phyloP scores from a whole-genome alignment of 352 stramenopile species.

The Pythium monospermum region DNA sequence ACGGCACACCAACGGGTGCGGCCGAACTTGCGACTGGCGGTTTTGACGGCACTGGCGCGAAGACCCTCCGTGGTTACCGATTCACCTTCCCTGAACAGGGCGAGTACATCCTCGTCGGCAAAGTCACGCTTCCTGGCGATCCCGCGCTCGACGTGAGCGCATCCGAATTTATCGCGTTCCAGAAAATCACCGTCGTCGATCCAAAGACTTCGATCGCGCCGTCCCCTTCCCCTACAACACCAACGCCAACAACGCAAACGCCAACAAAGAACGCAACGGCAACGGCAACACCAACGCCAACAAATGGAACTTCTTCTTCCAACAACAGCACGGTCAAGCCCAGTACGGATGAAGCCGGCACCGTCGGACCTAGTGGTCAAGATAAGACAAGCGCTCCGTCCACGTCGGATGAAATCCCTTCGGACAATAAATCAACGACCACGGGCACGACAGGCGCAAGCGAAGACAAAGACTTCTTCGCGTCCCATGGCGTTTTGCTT shows the following conservation, averaged over 20 bases:
- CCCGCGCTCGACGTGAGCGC: conserved; percentile 37
- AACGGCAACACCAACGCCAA: conserved; percentile 9
- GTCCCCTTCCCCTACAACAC: conserved; percentile 12
- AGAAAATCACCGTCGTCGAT: conserved; percentile 61
- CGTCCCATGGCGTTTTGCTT: conserved; percentile 13
- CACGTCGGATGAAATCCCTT: background rate
- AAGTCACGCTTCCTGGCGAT: conserved; percentile 48
- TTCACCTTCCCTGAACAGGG: conserved; percentile 47
- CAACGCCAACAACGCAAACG: conserved; percentile 6
- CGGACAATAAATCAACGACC: background rate
- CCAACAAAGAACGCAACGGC: conserved; percentile 13
- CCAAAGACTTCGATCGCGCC: conserved; percentile 32
- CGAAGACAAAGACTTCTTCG: conserved; percentile 41
- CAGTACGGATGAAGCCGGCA: conserved; percentile 7
- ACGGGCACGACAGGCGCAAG: conserved; percentile 30
- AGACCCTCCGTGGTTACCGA: conserved; percentile 38
- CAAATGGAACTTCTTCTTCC: conserved; percentile 6
- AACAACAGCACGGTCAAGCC: background rate
- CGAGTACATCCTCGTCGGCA: conserved; percentile 62
- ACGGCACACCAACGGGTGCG: conserved; percentile 28
- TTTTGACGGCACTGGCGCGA: conserved; percentile 39
- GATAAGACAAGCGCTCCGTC: background rate
- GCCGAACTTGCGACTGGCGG: conserved; percentile 29
- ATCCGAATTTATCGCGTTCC: conserved; percentile 62
- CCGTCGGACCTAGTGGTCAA: background rate